Conservation (phyloP, 768 basidiomycete genomes). For the Hericium alpestre region DNA sequence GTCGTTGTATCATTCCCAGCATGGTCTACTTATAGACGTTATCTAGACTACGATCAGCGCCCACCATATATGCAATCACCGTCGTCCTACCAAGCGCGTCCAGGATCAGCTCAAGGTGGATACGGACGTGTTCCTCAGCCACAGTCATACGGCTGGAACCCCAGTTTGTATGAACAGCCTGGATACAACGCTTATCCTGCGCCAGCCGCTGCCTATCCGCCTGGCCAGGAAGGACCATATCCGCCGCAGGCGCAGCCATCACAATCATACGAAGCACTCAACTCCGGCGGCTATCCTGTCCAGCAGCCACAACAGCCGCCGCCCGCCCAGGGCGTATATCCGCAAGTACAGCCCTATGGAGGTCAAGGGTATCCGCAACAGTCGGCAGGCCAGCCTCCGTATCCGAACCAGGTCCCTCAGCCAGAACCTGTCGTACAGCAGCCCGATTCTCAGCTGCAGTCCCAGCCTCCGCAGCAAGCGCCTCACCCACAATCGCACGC, state of each 20-base stretch:
- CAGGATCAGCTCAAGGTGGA: conserved; percentile 19
- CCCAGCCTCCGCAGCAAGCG: conserved; percentile 17
- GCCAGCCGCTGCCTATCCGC: conserved; percentile 19
- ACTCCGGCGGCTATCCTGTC: background rate
- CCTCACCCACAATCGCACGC: conserved; percentile 16
- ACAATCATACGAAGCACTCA: conserved; percentile 15
- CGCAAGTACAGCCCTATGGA: conserved; percentile 16
- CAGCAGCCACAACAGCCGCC: background rate
- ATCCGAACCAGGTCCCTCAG: conserved; percentile 3
- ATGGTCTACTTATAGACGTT: conserved; percentile 6
- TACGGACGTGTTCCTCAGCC: conserved; percentile 23
- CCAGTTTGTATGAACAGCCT: conserved; percentile 32
- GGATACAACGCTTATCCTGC: conserved; percentile 30
- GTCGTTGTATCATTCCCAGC: background rate
- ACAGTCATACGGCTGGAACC: conserved; percentile 45
- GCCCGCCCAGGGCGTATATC: conserved; percentile 15
- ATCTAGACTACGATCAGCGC: conserved; percentile 45
- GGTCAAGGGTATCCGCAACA: conserved; percentile 14
- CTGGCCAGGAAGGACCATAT: conserved; percentile 20
- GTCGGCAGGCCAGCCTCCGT: conserved; percentile 16
- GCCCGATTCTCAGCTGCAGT: conserved; percentile 17
- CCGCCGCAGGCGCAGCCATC: conserved; percentile 17
- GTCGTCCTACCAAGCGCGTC: conserved; percentile 18
- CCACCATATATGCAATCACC: conserved; percentile 15
- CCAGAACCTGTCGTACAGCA: conserved; percentile 5